phyloP scores from a whole-genome alignment of 495 filamentous ascomycete genomes.

The Astrothelium subdiscretum region DNA sequence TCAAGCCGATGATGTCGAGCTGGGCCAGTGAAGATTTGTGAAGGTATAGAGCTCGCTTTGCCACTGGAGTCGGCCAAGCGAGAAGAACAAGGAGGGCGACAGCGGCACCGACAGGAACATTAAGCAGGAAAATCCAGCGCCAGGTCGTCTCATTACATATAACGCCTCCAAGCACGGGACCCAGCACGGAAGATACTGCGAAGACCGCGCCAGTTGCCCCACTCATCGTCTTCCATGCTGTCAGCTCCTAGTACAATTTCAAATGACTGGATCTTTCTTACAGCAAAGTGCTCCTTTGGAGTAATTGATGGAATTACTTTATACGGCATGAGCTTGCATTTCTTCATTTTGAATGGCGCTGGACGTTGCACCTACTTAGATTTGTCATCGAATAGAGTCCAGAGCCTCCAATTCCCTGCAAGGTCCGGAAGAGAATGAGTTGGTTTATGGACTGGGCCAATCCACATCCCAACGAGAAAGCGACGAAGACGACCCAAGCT shows the following conservation, averaged over 20 bases:
- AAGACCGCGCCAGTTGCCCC: constrained; percentile 4
- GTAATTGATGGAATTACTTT: not conserved
- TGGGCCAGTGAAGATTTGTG: not conserved
- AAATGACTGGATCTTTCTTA: not conserved
- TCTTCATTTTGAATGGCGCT: not conserved
- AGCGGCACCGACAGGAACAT: constrained; percentile 4
- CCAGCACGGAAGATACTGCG: constrained; percentile 4
- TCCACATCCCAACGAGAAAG: constrained; percentile 8
- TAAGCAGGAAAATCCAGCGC: constrained; percentile 9
- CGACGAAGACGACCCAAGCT: constrained; percentile 5
- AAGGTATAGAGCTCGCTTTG: constrained; percentile 1
- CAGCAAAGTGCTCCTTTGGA: constrained; percentile 3
- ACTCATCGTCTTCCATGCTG: not conserved
- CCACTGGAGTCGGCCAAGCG: constrained; percentile 4
- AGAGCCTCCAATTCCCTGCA: constrained; percentile 7
- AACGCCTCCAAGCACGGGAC: constrained; percentile 4
- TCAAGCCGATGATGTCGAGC: not conserved
- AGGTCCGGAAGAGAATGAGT: constrained; percentile 7
- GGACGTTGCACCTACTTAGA: not conserved
- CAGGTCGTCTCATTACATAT: constrained; percentile 4
- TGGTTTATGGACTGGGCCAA: constrained; percentile 7
- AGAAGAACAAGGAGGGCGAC: not conserved
- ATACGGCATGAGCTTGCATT: not conserved
- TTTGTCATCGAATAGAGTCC: constrained; percentile 10
- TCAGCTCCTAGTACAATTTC: not conserved